These are phyloP conservation scores for Linum trigynum DNA, from an alignment of 345 rosid genomes.

Conservation along the genomic window DNA sequence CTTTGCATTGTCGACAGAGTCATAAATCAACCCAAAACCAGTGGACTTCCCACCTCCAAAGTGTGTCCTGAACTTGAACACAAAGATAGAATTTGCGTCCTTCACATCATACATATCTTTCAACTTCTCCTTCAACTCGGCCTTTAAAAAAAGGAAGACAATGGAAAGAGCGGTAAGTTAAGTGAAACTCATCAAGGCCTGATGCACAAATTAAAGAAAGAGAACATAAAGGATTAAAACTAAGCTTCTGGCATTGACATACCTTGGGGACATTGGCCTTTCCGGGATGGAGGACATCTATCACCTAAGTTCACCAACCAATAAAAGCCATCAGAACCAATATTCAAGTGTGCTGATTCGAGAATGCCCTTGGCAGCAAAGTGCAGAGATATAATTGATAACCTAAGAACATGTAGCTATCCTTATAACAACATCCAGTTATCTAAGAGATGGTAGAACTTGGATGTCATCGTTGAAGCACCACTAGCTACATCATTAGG, in stretches of 20 bases:
- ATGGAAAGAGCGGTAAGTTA: not conserved
- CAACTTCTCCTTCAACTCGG: slow-evolving; percentile 81
- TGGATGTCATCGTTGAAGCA: too few species aligned
- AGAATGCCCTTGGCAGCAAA: not conserved
- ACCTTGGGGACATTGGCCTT: slow-evolving; percentile 93
- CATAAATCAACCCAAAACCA: slow-evolving; percentile 92
- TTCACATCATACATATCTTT: slow-evolving; percentile 77
- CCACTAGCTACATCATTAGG: too few species aligned
- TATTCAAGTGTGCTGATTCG: not conserved
- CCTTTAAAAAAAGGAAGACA: not conserved
- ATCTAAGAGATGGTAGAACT: too few species aligned
- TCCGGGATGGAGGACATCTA: slow-evolving; percentile 95
- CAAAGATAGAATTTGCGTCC: slow-evolving; percentile 84
- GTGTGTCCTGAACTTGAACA: slow-evolving; percentile 93
- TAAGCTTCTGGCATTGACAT: not conserved
- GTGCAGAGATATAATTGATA: not conserved
- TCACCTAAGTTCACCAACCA: slow-evolving; percentile 35
- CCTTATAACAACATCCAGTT: too few species aligned
- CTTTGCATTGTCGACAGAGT: slow-evolving; percentile 82
- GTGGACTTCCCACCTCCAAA: slow-evolving; percentile 99
- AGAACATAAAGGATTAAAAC: not conserved
- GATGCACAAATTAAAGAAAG: not conserved
- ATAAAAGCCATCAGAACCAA: not conserved
- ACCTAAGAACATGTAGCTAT: not conserved
- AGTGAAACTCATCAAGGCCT: not conserved